Evolutionary conservation across 2,329 filamentous ascomycete species (phyloP), one percentile per base, ranked within the genome.

Genomic region (Conoideocrella luteorostrata): DNA sequence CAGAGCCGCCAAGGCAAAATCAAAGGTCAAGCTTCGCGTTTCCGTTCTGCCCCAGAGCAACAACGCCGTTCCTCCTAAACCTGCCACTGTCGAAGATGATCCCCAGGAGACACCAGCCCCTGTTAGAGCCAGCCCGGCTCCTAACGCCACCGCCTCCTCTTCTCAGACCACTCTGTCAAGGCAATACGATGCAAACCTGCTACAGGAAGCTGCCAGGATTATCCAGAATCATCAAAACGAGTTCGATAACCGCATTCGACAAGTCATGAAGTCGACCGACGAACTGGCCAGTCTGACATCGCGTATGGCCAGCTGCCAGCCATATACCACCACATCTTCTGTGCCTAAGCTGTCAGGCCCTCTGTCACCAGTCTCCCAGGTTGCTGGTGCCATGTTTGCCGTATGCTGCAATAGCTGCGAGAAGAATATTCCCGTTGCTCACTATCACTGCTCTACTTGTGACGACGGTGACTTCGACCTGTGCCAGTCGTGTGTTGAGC

Each of bases 331-430:
- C 11, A 30, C 37, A n/a, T 17, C 38, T 18, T 24, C 20, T 11
- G 26, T 17, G 30, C 22, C 34, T 13, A 18, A 39, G 32, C 28
- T 24, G n/a, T 32, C 28, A 1, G 37, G 24, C 21, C 17, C 21
- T 11, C 46, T 10, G 39, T 36, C 37, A 7, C 37, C 37, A 6
- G 20, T 18, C 7, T 38, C 39, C n/a, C 42, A 44, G 3, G 30
- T 39, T 20, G 30, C n/a, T 7, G 23, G 40, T 20, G 21, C 44
- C 17, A 44, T 46, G 28, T 95, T 90, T 66, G 86, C 86, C 11
- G 89, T 98, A 35, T 95, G 87, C 72, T 98, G 93, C 78, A 97
- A 98, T 69, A 77, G 80, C 61, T 98, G 93, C 66, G 84, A 88
- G 53, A 73, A 71, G 48, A 78, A 82, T 33, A 88, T 96, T 56